Percentiles rank a stretch among this genome's conserved stretches.
These are phyloP conservation scores for Pochonia chlamydosporia DNA, from an alignment of 2,329 filamentous ascomycete genomes.

Conservation along the genomic window DNA sequence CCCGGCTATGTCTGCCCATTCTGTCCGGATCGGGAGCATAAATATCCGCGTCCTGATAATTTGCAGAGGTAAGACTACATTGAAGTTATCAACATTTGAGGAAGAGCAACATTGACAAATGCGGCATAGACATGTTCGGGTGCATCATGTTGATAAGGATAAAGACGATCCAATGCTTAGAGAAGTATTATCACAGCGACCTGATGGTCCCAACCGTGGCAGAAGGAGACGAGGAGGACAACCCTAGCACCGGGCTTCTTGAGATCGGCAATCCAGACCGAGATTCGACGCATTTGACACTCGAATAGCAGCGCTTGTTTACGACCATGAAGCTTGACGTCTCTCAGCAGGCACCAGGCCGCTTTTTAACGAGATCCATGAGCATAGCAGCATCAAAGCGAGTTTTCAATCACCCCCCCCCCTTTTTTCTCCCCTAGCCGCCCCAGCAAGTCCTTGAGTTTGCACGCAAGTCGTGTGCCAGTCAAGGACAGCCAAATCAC, in stretches of 20 bases:
- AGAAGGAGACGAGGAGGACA: constrained; percentile 58
- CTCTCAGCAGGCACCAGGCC: neutral
- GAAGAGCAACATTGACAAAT: constrained; percentile 10
- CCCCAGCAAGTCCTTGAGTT: neutral
- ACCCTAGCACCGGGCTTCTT: neutral
- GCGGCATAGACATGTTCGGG: constrained; percentile 70
- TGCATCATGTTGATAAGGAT: constrained; percentile 84
- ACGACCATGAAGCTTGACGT: neutral
- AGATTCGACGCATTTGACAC: neutral
- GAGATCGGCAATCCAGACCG: neutral
- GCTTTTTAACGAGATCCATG: neutral
- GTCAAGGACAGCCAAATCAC: neutral
- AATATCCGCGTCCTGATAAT: constrained; percentile 93
- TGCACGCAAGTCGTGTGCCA: neutral
- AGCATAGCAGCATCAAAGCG: constrained; percentile 13
- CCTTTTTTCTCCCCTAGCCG: constrained; percentile 1
- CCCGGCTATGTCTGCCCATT: constrained; percentile 96
- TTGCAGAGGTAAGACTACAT: constrained; percentile 68
- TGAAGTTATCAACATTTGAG: neutral
- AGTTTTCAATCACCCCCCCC: constrained; percentile 10
- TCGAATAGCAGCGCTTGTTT: neutral
- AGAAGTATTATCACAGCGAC: constrained; percentile 78
- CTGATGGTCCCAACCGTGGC: constrained; percentile 77
- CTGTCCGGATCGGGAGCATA: constrained; percentile 88
- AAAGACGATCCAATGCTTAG: constrained; percentile 79